These are phyloP conservation scores for Tephrocybe sp. DNA, from an alignment of 768 basidiomycete genomes.

Conservation along the genomic window DNA sequence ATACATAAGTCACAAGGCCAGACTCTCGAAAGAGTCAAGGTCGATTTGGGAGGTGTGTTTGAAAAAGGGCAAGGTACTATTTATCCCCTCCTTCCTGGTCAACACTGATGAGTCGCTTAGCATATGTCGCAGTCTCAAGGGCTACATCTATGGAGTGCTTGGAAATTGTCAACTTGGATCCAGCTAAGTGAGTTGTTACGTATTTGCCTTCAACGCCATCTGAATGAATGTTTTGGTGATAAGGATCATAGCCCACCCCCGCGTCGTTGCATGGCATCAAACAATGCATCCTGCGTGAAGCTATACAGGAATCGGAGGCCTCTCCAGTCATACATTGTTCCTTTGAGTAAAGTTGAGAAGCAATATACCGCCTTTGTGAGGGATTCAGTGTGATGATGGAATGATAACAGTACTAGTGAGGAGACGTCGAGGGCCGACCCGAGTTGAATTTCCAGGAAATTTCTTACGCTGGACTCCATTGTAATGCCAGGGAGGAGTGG, in stretches of 20 bases:
- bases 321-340: too few relatives aligned
- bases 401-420: too few relatives aligned
- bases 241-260: constrained; percentile 58
- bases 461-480: too few relatives aligned
- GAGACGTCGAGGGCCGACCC: too few relatives aligned
- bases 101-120: constrained; percentile 24
- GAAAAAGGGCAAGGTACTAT: constrained; percentile 69
- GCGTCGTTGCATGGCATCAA: constrained; percentile 52
- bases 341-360: too few relatives aligned
- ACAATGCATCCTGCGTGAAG: background rate
- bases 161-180: constrained; percentile 60
- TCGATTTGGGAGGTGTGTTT: constrained; percentile 71
- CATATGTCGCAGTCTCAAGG: constrained; percentile 69
- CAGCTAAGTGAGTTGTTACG: constrained; percentile 42
- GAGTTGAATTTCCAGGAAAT: too few relatives aligned
- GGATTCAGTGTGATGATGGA: too few relatives aligned
- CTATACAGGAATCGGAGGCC: too few relatives aligned
- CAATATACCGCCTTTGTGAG: too few relatives aligned
- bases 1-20: constrained; percentile 92
- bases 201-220: background rate
- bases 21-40: constrained; percentile 75
- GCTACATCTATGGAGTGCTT: constrained; percentile 62
- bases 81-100: background rate
- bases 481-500: too few relatives aligned
- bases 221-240: background rate